Evolutionary conservation across 2,329 filamentous ascomycete species (phyloP).

Genomic region (Fusarium sp.): DNA sequence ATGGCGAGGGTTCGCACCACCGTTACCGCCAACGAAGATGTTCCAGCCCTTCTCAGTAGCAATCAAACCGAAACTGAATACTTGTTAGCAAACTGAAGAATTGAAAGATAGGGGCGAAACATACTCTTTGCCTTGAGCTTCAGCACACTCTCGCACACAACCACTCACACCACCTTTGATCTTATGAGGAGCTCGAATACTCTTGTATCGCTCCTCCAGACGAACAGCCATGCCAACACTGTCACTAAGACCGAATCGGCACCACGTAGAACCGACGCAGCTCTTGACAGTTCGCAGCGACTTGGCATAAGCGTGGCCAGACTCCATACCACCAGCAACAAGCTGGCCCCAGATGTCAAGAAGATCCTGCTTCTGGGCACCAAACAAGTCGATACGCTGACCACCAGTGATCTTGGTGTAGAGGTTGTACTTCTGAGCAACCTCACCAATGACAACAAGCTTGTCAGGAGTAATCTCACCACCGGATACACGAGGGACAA

Average conservation of each 20-base stretch:
- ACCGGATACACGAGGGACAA: conserved; percentile 83
- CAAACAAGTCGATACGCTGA: conserved; percentile 93
- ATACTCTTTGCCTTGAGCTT: conserved; percentile 91
- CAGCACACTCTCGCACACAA: conserved; percentile 92
- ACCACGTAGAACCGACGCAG: conserved; percentile 93
- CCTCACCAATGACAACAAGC: conserved; percentile 83
- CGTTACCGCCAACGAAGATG: conserved; percentile 90
- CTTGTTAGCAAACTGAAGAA: conserved; percentile 19
- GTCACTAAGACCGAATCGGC: conserved; percentile 87
- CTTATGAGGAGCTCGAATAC: conserved; percentile 89
- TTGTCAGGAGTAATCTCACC: conserved; percentile 91
- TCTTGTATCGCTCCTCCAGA: conserved; percentile 91
- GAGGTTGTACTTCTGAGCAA: conserved; percentile 84
- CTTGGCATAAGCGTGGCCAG: conserved; percentile 91
- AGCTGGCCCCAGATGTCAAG: conserved; percentile 84
- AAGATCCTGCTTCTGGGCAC: conserved; percentile 87
- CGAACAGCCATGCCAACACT: conserved; percentile 91
- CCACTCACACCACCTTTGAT: conserved; percentile 91
- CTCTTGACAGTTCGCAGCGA: conserved; percentile 90
- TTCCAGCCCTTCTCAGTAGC: conserved; percentile 95
- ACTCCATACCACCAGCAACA: conserved; percentile 88
- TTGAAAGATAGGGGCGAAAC: conserved; percentile 44
- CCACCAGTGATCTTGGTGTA: conserved; percentile 95
- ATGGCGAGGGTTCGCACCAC: conserved; percentile 85
- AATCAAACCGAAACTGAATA: conserved; percentile 81